A percentile compares a stretch with the other conserved stretches of the same genome.
These are phyloP conservation scores for Stellera chamaejasme DNA, from an alignment of 345 rosid genomes.

Conservation along the genomic window DNA sequence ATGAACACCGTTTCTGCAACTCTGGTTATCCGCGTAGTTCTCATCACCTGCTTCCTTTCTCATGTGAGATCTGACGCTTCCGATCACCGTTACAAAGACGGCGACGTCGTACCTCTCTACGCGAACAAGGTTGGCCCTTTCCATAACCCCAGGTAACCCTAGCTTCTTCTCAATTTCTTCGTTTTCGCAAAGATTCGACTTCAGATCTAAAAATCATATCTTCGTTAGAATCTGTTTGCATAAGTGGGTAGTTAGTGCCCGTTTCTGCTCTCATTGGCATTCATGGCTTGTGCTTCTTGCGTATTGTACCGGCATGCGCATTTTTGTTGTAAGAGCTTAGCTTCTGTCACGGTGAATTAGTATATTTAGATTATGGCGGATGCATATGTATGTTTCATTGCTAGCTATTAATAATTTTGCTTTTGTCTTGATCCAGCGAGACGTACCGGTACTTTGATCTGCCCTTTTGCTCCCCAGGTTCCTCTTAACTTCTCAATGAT, in stretches of 20 bases:
- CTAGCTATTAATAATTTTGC: conserved; percentile 2
- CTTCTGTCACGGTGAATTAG: too few relatives aligned
- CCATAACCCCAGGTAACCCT: conserved; percentile 63
- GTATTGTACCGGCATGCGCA: too few relatives aligned
- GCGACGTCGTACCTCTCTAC: conserved; percentile 60
- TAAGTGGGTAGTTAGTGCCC: neutral
- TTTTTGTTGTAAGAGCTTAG: neutral
- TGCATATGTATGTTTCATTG: too few relatives aligned
- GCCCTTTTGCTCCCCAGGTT: conserved; percentile 73
- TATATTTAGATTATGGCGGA: too few relatives aligned
- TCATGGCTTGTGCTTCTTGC: too few relatives aligned
- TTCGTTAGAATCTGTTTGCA: neutral
- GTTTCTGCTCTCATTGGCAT: too few relatives aligned
- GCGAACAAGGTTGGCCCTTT: conserved; percentile 85
- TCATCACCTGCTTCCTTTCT: conserved; percentile 19
- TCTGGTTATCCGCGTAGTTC: conserved; percentile 31
- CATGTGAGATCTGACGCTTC: conserved; percentile 55
- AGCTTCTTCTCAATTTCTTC: neutral
- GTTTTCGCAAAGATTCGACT: neutral
- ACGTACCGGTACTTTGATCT: conserved; percentile 83
- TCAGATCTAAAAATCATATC: conserved; percentile 10
- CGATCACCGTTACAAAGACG: conserved; percentile 63
- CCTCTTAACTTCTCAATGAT: neutral
- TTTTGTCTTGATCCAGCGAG: conserved; percentile 44
- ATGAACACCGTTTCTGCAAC: conserved; percentile 18